Evolutionary conservation across 345 rosid species (phyloP).

Genomic region (Gossypium raimondii): DNA sequence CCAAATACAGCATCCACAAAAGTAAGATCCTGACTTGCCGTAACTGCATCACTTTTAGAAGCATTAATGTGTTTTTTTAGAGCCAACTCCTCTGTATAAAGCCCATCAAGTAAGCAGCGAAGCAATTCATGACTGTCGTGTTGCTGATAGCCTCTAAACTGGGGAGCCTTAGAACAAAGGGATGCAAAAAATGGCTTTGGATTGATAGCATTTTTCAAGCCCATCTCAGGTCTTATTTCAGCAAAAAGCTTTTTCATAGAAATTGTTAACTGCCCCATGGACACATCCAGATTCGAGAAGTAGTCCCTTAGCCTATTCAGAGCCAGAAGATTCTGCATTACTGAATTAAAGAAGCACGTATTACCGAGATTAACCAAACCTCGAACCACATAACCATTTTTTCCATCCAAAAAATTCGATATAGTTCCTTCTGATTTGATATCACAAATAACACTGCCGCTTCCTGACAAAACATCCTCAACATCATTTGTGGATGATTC

Average conservation of each 20-base stretch:
- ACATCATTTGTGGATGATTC: slow-evolving; percentile 37
- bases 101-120: slow-evolving; percentile 71
- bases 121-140: slow-evolving; percentile 98
- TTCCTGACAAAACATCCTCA: slow-evolving; percentile 59
- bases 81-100: slow-evolving; percentile 73
- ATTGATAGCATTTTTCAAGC: slow-evolving; percentile 59
- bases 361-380: slow-evolving; percentile 95
- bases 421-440: slow-evolving; percentile 31
- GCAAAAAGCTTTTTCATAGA: slow-evolving; percentile 69
- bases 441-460: slow-evolving; percentile 51
- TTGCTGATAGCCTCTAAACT: slow-evolving; percentile 88
- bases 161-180: slow-evolving; percentile 78
- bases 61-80: slow-evolving; percentile 40
- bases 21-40: slow-evolving; percentile 41
- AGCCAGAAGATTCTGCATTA: slow-evolving; percentile 86
- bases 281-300: slow-evolving; percentile 46
- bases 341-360: slow-evolving; percentile 94
- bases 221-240: slow-evolving; percentile 59
- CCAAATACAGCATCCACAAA: slow-evolving; percentile 80
- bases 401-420: slow-evolving; percentile 36
- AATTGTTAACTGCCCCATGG: slow-evolving; percentile 53
- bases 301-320: slow-evolving; percentile 51
- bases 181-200: slow-evolving; percentile 66
- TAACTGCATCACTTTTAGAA: slow-evolving; percentile 28
- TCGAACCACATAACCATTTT: slow-evolving; percentile 52